Conservation (phyloP, 768 basidiomycete species). For the Leccinum incarnatum region DNA sequence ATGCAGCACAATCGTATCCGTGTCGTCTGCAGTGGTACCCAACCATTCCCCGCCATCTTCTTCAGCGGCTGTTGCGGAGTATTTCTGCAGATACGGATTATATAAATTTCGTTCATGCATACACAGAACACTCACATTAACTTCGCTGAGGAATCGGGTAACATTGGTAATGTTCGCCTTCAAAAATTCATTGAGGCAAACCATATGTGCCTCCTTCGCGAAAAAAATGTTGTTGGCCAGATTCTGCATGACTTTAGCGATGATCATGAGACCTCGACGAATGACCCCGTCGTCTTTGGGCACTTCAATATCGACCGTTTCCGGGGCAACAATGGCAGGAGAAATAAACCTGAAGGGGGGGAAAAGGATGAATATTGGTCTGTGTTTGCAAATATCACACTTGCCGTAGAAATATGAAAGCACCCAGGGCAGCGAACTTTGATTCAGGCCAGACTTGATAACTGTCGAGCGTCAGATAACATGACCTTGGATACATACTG, state of each 20-base stretch:
- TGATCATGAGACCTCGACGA: conserved; percentile 77
- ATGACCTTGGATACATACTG: conserved; percentile 2
- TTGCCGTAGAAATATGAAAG: conserved; percentile 88
- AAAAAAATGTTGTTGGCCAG: conserved; percentile 93
- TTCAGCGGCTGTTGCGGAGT: conserved; percentile 41
- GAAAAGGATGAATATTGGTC: conserved; percentile 3
- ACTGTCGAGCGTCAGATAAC: conserved; percentile 33
- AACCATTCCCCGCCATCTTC: conserved; percentile 73
- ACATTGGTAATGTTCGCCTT: conserved; percentile 67
- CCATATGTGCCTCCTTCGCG: conserved; percentile 88
- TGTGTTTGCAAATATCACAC: conserved; percentile 5
- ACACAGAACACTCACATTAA: conserved; percentile 49
- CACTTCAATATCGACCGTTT: conserved; percentile 78
- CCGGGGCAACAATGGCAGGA: conserved; percentile 85
- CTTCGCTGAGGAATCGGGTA: conserved; percentile 72
- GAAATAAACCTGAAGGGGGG: conserved; percentile 73
- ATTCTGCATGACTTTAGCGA: conserved; percentile 92
- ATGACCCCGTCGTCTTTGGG: conserved; percentile 60
- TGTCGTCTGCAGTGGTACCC: conserved; percentile 76
- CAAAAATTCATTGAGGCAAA: conserved; percentile 72
- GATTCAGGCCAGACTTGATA: conserved; percentile 72
- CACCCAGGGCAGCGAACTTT: conserved; percentile 79
- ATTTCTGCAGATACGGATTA: conserved; percentile 36
- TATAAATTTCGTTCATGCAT: background rate
- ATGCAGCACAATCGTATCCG: conserved; percentile 79